Percentiles rank a stretch among this genome's conserved stretches.
phyloP scores from a whole-genome alignment of 2,329 filamentous ascomycete species.

The Cordyceps javanica region DNA sequence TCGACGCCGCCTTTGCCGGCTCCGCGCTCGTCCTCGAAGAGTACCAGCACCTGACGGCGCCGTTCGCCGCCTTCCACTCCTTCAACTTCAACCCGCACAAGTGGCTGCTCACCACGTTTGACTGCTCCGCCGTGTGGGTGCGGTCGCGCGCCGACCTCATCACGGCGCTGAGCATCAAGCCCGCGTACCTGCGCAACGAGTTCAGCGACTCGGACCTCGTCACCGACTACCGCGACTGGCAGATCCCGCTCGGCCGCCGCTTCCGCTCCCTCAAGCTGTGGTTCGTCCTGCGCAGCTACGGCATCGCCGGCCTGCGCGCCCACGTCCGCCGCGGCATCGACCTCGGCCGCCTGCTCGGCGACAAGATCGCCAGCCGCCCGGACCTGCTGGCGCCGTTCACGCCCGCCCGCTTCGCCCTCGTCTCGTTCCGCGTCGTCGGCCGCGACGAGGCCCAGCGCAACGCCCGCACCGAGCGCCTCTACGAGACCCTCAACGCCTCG shows the following conservation, averaged over 20 bases:
- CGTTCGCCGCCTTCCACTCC: slow-evolving; percentile 67
- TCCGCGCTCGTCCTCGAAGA: slow-evolving; percentile 77
- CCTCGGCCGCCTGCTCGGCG: slow-evolving; percentile 65
- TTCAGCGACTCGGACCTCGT: slow-evolving; percentile 78
- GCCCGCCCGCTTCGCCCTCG: slow-evolving; percentile 69
- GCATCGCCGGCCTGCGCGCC: slow-evolving; percentile 65
- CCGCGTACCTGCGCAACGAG: slow-evolving; percentile 73
- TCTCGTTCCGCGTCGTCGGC: slow-evolving; percentile 60
- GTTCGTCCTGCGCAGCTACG: slow-evolving; percentile 85
- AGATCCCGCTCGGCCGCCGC: slow-evolving; percentile 83
- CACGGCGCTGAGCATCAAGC: slow-evolving; percentile 63
- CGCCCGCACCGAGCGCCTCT: slow-evolving; percentile 64
- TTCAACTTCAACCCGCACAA: slow-evolving; percentile 98
- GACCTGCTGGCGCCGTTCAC: slow-evolving; percentile 76
- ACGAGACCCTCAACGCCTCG: slow-evolving; percentile 64
- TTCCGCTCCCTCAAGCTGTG: slow-evolving; percentile 90
- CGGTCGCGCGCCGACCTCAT: slow-evolving; percentile 71
- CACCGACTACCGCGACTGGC: slow-evolving; percentile 95
- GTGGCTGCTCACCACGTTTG: slow-evolving; percentile 93
- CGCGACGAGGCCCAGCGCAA: slow-evolving; percentile 52
- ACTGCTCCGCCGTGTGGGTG: slow-evolving; percentile 75
- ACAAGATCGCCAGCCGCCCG: slow-evolving; percentile 46
- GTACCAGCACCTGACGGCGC: slow-evolving; percentile 60
- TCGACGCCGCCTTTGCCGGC: slow-evolving; percentile 90
- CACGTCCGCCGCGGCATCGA: slow-evolving; percentile 66